Conservation (phyloP, 208 protist genomes). For the Vickermania ingenoplastis region DNA sequence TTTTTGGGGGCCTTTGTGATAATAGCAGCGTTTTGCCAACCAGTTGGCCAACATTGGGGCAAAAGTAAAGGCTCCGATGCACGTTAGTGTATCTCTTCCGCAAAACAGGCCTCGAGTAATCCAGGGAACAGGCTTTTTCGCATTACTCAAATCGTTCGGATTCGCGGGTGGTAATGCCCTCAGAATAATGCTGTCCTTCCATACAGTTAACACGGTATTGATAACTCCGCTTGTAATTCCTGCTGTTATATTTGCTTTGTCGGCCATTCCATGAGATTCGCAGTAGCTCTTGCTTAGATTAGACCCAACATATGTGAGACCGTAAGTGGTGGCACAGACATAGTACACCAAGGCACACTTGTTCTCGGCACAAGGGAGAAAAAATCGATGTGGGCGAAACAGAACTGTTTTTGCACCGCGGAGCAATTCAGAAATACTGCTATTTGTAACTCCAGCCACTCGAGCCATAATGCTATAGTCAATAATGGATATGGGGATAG, state of each 20-base stretch:
- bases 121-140: slow-evolving; percentile 61
- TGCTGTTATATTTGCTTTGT: slow-evolving; percentile 44
- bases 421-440: slow-evolving; percentile 53
- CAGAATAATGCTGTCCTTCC: slow-evolving; percentile 81
- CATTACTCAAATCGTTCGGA: slow-evolving; percentile 18
- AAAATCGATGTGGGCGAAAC: slow-evolving; percentile 74
- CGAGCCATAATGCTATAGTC: slow-evolving; percentile 86
- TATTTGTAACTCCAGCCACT: slow-evolving; percentile 64
- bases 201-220: slow-evolving; percentile 73
- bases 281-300: slow-evolving; percentile 78
- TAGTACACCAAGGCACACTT: slow-evolving; percentile 66
- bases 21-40: slow-evolving; percentile 46
- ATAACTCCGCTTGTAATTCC: slow-evolving; percentile 52
- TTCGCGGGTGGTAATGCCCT: slow-evolving; percentile 46
- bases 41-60: slow-evolving; percentile 65
- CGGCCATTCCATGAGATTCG: slow-evolving; percentile 46
- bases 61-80: slow-evolving; percentile 69
- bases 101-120: slow-evolving; percentile 69
- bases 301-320: slow-evolving; percentile 62
- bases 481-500: slow-evolving; percentile 81
- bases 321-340: slow-evolving; percentile 58
- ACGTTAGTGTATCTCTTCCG: slow-evolving; percentile 68
- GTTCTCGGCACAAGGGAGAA: slow-evolving; percentile 76
- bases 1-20: slow-evolving; percentile 30
- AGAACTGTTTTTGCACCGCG: slow-evolving; percentile 55